Evolutionary conservation across 208 protist genomes (phyloP).

Genomic region (Angomonas deanei): DNA sequence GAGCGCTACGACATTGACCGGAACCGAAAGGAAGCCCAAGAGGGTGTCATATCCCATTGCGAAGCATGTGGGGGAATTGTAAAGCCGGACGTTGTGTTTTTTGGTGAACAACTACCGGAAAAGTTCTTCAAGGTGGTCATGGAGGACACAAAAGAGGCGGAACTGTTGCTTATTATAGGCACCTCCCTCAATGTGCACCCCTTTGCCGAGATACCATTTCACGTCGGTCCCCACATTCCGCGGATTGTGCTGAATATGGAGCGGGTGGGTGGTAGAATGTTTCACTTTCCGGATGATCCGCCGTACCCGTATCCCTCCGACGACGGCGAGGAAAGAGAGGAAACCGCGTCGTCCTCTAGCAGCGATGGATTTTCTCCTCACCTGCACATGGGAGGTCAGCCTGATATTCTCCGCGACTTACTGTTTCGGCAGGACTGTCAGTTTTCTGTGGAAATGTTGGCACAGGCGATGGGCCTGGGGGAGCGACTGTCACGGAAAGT

Average conservation of each 20-base stretch:
- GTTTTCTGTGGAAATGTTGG: conserved; percentile 31
- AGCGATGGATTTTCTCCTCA: conserved; percentile 62
- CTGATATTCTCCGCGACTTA: conserved; percentile 41
- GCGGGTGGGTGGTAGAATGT: conserved; percentile 65
- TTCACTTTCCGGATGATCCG: conserved; percentile 58
- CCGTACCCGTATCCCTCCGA: neutral
- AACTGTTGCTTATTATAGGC: conserved; percentile 93
- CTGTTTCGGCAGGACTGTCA: conserved; percentile 83
- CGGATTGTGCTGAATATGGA: conserved; percentile 90
- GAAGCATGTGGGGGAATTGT: conserved; percentile 63
- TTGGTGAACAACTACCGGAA: conserved; percentile 92
- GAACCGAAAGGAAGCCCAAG: conserved; percentile 26
- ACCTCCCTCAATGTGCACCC: conserved; percentile 94
- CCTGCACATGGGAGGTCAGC: conserved; percentile 16
- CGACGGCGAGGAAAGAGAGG: neutral
- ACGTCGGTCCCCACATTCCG: conserved; percentile 49
- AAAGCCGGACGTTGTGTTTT: conserved; percentile 97
- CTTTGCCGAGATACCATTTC: conserved; percentile 79
- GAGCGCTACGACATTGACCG: conserved; percentile 34
- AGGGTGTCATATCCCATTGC: conserved; percentile 58
- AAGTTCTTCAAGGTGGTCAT: conserved; percentile 65
- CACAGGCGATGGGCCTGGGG: conserved; percentile 35
- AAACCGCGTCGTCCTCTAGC: conserved; percentile 21
- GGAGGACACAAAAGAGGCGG: conserved; percentile 66
- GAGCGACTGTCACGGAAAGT: conserved; percentile 17